Base-by-base conservation (phyloP, 2,329 filamentous ascomycete species). In the Pyrenochaeta sp. region DNA sequence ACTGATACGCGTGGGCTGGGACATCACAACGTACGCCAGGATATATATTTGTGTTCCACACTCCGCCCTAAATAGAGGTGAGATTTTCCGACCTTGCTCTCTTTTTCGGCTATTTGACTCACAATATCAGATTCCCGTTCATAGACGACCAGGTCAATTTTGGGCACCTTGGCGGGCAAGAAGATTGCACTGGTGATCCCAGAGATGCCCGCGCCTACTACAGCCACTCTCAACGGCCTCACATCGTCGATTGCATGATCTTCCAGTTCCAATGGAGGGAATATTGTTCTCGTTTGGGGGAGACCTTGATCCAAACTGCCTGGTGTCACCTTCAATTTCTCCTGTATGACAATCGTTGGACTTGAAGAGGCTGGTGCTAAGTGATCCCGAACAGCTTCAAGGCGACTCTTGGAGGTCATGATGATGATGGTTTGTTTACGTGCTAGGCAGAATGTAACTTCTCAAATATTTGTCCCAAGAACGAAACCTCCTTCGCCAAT, bases 81-180 rank as follows among this genome's bases (percentile, higher is more conserved):
- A 44, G n/a, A 13, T n/a, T n/a, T n/a, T n/a, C 28, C 22, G 31
- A 18, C 7, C 10, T 21, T 22, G 8, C 44, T 11, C 5, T 19
- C 14, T 7, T 27, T 17, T 17, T 18, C 22, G n/a, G 24, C 5
- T 7, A 21, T 45, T 23, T 30, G 43, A 35, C 53, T 44, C 17
- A 47, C 52, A 7, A 43, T 27, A 15, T 39, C 41, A 85, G 0
- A 79, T 83, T 22, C 47, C 36, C 63, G 58, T 44, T 76, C 73
- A 37, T 72, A 75, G 20, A 75, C 68, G 2, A 60, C 35, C 14
- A 89, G 68, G 37, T 86, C 72, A 32, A 89, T 78, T 0, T 78
- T 78, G 0, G 86, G 86, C 0, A 89, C 80, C 52, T 89, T 89
- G 8, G 71, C 77, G 0, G 85, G 86, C 1, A 90, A 70, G 9